Percentiles rank a stretch among this genome's conserved stretches.
phyloP scores from a whole-genome alignment of 345 rosid species.

The Isatis tinctoria region DNA sequence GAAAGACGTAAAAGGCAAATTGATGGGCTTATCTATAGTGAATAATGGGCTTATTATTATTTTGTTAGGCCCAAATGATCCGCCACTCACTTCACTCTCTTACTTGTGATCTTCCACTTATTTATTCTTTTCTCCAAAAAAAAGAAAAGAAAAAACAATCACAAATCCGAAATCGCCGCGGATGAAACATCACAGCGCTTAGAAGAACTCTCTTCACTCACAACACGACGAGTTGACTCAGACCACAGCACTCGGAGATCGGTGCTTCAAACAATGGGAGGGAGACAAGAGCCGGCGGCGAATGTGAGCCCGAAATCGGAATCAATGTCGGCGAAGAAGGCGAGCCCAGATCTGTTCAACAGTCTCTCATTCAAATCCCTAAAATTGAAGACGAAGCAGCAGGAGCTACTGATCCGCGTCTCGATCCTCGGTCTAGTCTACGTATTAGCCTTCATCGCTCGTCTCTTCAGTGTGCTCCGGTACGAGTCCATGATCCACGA shows the following conservation, averaged over 20 bases:
- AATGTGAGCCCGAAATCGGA: conserved; percentile 20
- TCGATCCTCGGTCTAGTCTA: conserved; percentile 82
- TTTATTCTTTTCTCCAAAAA: background rate
- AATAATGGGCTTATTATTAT: conserved; percentile 11
- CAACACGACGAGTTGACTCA: conserved; percentile 18
- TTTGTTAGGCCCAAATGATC: background rate
- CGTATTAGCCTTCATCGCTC: conserved; percentile 78
- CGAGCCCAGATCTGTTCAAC: conserved; percentile 56
- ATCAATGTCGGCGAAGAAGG: conserved; percentile 8
- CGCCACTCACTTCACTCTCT: background rate
- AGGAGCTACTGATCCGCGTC: conserved; percentile 86
- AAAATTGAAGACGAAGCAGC: conserved; percentile 83
- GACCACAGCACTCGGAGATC: conserved; percentile 3
- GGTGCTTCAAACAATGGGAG: conserved; percentile 1
- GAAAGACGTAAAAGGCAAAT: background rate
- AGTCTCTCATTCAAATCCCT: conserved; percentile 48
- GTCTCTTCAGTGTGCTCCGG: conserved; percentile 88
- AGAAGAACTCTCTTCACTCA: too few relatives aligned
- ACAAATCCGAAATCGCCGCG: too few relatives aligned
- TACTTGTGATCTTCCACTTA: background rate
- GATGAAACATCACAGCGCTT: background rate
- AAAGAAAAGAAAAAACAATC: background rate
- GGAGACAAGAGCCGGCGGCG: background rate
- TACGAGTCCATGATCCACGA: conserved; percentile 99
- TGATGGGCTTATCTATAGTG: background rate